Evolutionary conservation across 768 basidiomycete genomes (phyloP).

Genomic region (Lentinula boryana): DNA sequence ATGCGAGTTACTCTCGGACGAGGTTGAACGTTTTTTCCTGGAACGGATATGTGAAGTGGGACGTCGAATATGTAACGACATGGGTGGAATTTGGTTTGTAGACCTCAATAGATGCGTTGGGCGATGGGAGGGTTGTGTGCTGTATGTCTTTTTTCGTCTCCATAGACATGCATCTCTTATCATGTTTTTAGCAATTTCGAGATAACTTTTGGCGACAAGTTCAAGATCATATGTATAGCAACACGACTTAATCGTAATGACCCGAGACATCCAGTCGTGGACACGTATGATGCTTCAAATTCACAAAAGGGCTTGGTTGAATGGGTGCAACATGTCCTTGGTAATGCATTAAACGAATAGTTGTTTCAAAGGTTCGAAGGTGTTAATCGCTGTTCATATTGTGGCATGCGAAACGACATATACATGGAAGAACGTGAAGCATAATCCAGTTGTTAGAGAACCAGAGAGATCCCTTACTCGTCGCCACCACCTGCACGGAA

Average conservation of each 20-base stretch:
- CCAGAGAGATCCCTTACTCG: slow-evolving; percentile 39
- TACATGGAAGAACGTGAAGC: not conserved
- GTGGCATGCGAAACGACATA: slow-evolving; percentile 11
- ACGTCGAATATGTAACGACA: slow-evolving; percentile 38
- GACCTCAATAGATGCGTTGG: slow-evolving; percentile 69
- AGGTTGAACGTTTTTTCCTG: slow-evolving; percentile 68
- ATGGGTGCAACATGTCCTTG: slow-evolving; percentile 49
- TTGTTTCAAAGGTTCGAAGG: not conserved
- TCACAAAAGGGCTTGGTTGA: slow-evolving; percentile 33
- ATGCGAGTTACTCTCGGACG: slow-evolving; percentile 67
- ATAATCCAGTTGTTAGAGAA: not conserved
- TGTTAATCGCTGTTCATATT: slow-evolving; percentile 5
- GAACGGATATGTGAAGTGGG: slow-evolving; percentile 67
- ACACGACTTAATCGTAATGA: slow-evolving; percentile 41
- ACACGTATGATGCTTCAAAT: slow-evolving; percentile 33
- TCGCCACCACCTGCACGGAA: slow-evolving; percentile 70
- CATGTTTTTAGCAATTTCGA: slow-evolving; percentile 50
- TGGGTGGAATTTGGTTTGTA: slow-evolving; percentile 74
- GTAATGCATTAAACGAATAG: slow-evolving; percentile 23
- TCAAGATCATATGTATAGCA: slow-evolving; percentile 51
- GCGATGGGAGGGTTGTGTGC: slow-evolving; percentile 71
- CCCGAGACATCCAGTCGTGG: slow-evolving; percentile 31
- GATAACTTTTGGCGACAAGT: slow-evolving; percentile 45
- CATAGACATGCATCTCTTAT: not conserved
- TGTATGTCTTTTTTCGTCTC: slow-evolving; percentile 42